Evolutionary conservation across 2,329 filamentous ascomycete species (phyloP).

Genomic region (Aspergillus flavus): DNA sequence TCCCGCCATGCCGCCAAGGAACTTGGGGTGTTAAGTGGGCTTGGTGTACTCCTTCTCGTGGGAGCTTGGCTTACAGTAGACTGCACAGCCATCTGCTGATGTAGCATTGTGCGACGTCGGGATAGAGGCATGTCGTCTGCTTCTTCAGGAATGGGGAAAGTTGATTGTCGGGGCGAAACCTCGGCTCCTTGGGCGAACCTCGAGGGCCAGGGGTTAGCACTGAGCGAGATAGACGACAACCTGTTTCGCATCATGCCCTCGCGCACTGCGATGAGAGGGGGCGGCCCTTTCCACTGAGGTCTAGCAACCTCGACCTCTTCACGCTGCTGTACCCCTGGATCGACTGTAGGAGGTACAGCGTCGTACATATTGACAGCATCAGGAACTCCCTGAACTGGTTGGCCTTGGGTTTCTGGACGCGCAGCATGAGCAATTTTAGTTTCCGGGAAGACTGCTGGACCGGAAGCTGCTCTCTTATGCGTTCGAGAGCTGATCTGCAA

Average conservation of each 20-base stretch:
- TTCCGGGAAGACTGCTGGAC: slow-evolving; percentile 6
- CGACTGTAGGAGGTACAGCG: slow-evolving; percentile 24
- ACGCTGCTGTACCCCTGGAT: slow-evolving; percentile 14
- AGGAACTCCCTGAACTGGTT: slow-evolving; percentile 1
- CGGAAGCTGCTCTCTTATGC: slow-evolving; percentile 17
- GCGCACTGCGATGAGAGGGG: slow-evolving; percentile 58
- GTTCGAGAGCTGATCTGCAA: slow-evolving; percentile 7
- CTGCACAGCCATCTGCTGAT: slow-evolving; percentile 53
- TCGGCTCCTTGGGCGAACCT: slow-evolving; percentile 31
- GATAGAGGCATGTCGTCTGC: slow-evolving; percentile 74
- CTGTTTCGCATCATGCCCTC: slow-evolving; percentile 52
- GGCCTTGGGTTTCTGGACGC: slow-evolving; percentile 11
- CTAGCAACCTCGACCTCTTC: slow-evolving; percentile 20
- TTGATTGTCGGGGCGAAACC: slow-evolving; percentile 17
- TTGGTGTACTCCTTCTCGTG: slow-evolving; percentile 11
- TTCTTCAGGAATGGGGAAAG: slow-evolving; percentile 30
- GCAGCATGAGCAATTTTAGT: slow-evolving; percentile 5
- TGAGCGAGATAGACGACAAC: slow-evolving; percentile 40
- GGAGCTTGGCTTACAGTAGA: slow-evolving; percentile 34
- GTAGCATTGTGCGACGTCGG: slow-evolving; percentile 64
- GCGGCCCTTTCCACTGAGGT: slow-evolving; percentile 31
- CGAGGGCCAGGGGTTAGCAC: slow-evolving; percentile 33
- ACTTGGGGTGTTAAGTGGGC: slow-evolving; percentile 45
- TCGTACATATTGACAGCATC: slow-evolving; percentile 16
- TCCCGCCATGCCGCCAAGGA: slow-evolving; percentile 69